Conservation (phyloP, 345 rosid genomes). For the Anacardium occidentale region DNA sequence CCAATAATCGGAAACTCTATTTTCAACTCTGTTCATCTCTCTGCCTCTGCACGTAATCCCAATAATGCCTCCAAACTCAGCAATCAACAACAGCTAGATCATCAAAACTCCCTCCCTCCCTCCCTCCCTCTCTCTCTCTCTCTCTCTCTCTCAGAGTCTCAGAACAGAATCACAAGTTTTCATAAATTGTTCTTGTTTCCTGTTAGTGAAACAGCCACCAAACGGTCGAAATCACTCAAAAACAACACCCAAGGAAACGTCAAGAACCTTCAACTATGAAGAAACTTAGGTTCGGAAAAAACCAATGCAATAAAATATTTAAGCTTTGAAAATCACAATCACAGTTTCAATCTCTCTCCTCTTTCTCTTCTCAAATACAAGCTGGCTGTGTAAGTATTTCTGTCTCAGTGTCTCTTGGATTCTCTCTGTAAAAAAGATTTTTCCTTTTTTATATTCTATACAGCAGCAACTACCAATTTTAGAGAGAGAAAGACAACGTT, state of each 20-base stretch:
- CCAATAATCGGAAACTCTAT: constrained; percentile 21
- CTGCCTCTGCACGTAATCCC: constrained; percentile 7
- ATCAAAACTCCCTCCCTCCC: not conserved
- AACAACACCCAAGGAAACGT: not conserved
- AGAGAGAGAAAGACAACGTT: constrained; percentile 11
- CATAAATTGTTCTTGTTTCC: constrained; percentile 25
- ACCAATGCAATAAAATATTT: not conserved
- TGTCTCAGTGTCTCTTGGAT: constrained; percentile 28
- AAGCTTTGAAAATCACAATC: constrained; percentile 25
- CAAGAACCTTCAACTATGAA: not conserved
- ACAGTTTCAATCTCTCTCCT: constrained; percentile 23
- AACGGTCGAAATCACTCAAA: constrained; percentile 30
- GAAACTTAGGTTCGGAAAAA: constrained; percentile 25
- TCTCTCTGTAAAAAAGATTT: constrained; percentile 9
- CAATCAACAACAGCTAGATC: constrained; percentile 19
- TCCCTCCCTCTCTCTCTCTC: not conserved
- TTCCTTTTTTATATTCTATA: not conserved
- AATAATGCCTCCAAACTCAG: constrained; percentile 30
- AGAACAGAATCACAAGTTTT: constrained; percentile 16
- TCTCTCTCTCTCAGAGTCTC: not conserved
- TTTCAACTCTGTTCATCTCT: constrained; percentile 2
- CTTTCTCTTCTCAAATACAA: constrained; percentile 23
- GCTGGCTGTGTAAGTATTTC: constrained; percentile 42
- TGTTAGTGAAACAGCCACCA: constrained; percentile 12
- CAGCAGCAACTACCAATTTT: not conserved